Conservation (phyloP, 306 rosid species). For the Vicia faba region DNA sequence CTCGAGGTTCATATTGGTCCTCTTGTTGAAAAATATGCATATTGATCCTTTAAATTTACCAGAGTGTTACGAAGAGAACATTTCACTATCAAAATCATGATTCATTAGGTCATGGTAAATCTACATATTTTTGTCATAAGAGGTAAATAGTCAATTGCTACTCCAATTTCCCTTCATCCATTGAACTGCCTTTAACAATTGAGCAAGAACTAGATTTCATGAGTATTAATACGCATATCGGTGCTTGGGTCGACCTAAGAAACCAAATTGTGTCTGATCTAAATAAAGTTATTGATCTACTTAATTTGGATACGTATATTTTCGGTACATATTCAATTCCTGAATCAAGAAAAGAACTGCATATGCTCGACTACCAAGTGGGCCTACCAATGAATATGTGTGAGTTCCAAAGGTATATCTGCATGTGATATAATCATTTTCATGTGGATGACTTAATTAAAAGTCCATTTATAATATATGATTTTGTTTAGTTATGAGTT, state of each 20-base stretch:
- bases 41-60: too few species aligned
- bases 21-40: too few species aligned
- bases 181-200: conserved; percentile 82
- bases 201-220: conserved; percentile 91
- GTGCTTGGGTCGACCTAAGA: conserved; percentile 51
- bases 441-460: too few species aligned
- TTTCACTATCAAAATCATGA: conserved; percentile 96
- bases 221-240: conserved; percentile 72
- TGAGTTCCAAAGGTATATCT: conserved; percentile 86
- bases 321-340: conserved; percentile 57
- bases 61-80: conserved; percentile 79
- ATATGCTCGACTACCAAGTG: conserved; percentile 44
- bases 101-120: conserved; percentile 70
- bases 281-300: conserved; percentile 41
- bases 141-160: conserved; percentile 78
- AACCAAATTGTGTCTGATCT: conserved; percentile 51
- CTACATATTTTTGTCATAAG: conserved; percentile 69
- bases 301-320: conserved; percentile 48
- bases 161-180: conserved; percentile 86
- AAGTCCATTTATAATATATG: too few species aligned
- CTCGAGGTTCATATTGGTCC: too few species aligned
- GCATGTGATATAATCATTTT: neutral
- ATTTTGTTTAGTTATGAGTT: conserved; percentile 7
- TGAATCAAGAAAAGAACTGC: conserved; percentile 48
- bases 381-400: conserved; percentile 48